Evolutionary conservation across 2,329 filamentous ascomycete species (phyloP).

Genomic region (Aspergillus viridinutans): DNA sequence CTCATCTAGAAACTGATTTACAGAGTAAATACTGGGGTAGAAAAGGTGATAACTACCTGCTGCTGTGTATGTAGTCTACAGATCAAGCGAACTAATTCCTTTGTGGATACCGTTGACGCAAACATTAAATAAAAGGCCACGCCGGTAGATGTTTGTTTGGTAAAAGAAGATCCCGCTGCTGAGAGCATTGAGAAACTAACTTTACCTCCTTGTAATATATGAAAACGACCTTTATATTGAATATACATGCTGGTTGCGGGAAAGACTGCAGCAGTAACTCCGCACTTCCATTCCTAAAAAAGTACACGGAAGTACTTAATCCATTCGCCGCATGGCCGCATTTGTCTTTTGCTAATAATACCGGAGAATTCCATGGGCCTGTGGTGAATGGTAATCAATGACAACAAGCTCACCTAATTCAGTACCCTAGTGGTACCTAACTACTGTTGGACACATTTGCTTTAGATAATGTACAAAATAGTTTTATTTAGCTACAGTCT

Average conservation of each 20-base stretch:
- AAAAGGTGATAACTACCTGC: too few relatives aligned
- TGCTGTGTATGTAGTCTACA: too few relatives aligned
- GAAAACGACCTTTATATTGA: background rate
- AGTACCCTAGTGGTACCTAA: background rate
- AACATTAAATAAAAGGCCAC: background rate
- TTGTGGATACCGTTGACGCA: background rate
- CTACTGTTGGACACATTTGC: background rate
- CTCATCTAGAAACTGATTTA: too few relatives aligned
- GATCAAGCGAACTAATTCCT: too few relatives aligned
- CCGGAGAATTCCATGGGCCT: background rate
- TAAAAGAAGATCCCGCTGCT: background rate
- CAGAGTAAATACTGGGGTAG: too few relatives aligned
- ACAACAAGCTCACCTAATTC: background rate
- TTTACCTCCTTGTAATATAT: background rate
- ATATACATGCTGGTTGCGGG: background rate
- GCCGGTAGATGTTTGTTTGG: background rate
- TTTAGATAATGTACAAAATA: background rate
- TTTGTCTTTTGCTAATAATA: background rate
- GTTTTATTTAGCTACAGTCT: too few relatives aligned
- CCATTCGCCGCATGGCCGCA: background rate
- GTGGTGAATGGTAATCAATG: background rate
- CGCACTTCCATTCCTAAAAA: background rate
- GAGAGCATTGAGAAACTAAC: background rate
- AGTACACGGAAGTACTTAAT: too few relatives aligned
- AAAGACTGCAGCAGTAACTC: background rate